Evolutionary conservation across 1,284 basidiomycete species (phyloP), one percentile per base, ranked within the genome.

Genomic region (Rhizoctonia solani): DNA sequence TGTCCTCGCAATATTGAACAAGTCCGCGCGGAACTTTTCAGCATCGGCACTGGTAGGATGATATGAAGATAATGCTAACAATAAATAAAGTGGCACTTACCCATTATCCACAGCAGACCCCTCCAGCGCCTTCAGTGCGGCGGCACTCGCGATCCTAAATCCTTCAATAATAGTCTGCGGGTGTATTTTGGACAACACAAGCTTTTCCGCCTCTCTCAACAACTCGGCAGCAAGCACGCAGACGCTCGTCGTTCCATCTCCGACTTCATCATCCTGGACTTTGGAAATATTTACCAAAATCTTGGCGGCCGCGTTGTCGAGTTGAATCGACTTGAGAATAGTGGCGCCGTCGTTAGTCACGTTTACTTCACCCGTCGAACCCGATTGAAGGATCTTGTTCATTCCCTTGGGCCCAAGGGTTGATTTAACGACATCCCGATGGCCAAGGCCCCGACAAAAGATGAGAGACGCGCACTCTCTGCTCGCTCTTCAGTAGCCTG

Each of bases 231-330:
- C 93, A 9, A 99, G 80, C 1, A 99, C 95, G 71, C 93, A 95
- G 39, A 99, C 96, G 58, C 85, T 89, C 9, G 95, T 99, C 25
- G 95, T 99, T 29, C 97, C 97, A 79, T 98, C 97, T 16, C 97
- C 97, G 52, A 99, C 89, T 79, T 99, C 97, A 76, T 99, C 97
- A 75, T 99, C 97, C 79, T 99, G 97, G 16, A 98, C 95, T 77
- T 99, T 99, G n/a, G 93, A 96, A 77, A 99, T 99, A 80, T 99
- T 98, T 75, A 99, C 97, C 61, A 99, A 85, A 76, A 99, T 98
- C 82, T 99, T 99, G 61, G 97, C 97, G 0, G 97, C 96, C 1
- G 97, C 92, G 76, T 99, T 99, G 80, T 99, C 97, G 71, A 99
- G 87, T 73, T 95, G 91, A 74, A 99, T 98, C 63, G 93, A 89